Base-by-base conservation (phyloP, 257 asterid genomes). In the Solanum virginianum region DNA sequence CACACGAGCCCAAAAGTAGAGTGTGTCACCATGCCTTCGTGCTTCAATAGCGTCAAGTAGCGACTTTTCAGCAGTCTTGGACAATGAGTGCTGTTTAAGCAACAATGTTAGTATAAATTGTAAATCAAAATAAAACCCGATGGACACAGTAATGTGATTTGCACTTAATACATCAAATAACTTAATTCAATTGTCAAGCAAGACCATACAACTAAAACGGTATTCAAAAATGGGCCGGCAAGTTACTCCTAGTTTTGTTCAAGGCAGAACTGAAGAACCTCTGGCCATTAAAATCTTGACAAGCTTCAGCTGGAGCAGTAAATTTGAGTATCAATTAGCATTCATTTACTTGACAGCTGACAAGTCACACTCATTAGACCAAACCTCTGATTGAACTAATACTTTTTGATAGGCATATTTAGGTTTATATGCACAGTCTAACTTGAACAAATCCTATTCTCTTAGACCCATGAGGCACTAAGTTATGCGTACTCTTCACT, bases 1-100 rank as follows among this genome's bases (percentile, higher is more conserved):
- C 91, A 92, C 86, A 49, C 95, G 90, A 87, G 90, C 94, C 99
- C 99, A 97, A 88, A 97, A 97, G 88, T 92, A 94, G 70, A 97
- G 90, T 59, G 97, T 69, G 87, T 97, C 98, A 55, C 98, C 98
- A 80, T 97, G 96, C 83, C 89, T 92, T 82, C 88, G 91, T 32
- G 92, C 89, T 88, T 94, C 94, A 56, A 95, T 92, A 83, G 90
- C 95, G 70, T 90, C 92, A 88, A 92, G 82, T 85, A 97, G 81
- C 18, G 97, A 91, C 85, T 80, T 92, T 88, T 97, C 98, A 57
- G 99, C 99, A 85, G 88, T 87, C 89, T 89, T 92, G 14, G 98
- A 90, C 93, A 97, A 86, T 36, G 95, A 86, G 89, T 87, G 93
- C 99, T 97, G 97, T 85, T 71, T 82, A 87, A 81, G 29, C 10